Conservation (phyloP, 768 basidiomycete genomes). For the Botryobasidium botryosum region DNA sequence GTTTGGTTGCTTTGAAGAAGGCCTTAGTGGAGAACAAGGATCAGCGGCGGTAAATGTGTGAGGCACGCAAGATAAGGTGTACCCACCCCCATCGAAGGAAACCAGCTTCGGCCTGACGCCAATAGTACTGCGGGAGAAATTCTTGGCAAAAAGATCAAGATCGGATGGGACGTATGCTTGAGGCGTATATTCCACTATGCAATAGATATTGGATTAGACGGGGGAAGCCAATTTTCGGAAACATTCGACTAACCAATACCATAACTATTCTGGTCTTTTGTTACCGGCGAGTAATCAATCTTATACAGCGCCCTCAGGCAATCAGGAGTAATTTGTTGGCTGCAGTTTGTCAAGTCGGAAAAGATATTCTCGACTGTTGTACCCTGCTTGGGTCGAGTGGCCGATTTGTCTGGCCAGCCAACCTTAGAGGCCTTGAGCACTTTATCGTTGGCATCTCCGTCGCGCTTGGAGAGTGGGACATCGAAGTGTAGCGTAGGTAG, state of each 20-base stretch:
- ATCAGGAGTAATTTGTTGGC: constrained; percentile 3
- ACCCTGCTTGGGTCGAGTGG: too few species aligned
- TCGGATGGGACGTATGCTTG: constrained; percentile 30
- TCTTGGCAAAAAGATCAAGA: constrained; percentile 12
- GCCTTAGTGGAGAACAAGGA: too few species aligned
- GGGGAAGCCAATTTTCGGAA: too few species aligned
- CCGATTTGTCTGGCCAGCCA: too few species aligned
- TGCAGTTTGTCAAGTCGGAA: constrained; percentile 6
- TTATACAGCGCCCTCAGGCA: neutral
- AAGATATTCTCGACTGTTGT: too few species aligned
- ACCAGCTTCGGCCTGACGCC: constrained; percentile 24
- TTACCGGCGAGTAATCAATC: constrained; percentile 15
- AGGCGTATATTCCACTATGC: constrained; percentile 37
- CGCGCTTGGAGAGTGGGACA: neutral
- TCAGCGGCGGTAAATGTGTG: too few species aligned
- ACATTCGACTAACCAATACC: too few species aligned
- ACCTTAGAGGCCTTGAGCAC: too few species aligned
- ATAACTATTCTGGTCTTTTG: too few species aligned
- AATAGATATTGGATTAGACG: constrained; percentile 27
- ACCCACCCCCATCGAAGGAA: constrained; percentile 22
- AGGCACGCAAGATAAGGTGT: neutral
- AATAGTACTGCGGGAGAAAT: constrained; percentile 26
- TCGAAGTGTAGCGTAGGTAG: constrained; percentile 9
- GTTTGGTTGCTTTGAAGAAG: neutral
- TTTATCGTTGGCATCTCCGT: too few species aligned